These are phyloP conservation scores for Eimeria maxima DNA, from an alignment of 169 alveolate genomes.

Conservation along the genomic window DNA sequence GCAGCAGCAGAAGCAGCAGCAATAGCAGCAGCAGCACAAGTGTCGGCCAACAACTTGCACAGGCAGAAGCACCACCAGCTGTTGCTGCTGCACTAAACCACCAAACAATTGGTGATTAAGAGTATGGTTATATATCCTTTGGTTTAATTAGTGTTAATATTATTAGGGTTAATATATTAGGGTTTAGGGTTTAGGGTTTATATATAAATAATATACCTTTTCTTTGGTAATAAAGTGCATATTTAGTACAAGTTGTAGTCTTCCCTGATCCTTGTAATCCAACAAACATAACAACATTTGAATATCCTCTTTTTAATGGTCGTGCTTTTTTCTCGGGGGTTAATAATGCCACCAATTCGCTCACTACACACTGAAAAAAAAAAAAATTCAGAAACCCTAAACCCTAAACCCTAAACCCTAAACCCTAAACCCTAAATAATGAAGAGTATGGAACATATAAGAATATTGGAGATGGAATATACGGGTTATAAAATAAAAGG, in stretches of 20 bases:
- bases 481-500: no score
- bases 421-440: not conserved
- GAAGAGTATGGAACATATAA: no score
- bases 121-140: no score
- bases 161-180: no score
- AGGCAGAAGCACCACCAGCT: no score
- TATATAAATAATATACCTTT: constrained; percentile 92
- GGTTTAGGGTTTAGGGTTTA: no score
- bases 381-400: not conserved
- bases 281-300: constrained; percentile 99
- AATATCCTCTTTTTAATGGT: constrained; percentile 95
- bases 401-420: not conserved
- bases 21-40: not conserved
- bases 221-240: constrained; percentile 97
- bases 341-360: constrained; percentile 96
- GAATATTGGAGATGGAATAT: no score
- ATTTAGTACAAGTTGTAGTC: constrained; percentile 99
- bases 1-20: no score
- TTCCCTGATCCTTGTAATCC: constrained; percentile 99
- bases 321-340: constrained; percentile 95
- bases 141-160: no score
- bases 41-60: no score
- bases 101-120: no score
- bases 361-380: constrained; percentile 92
- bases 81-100: constrained; percentile 13